Conservation (phyloP, 352 stramenopile species). For the Globisporangium echinulatum region DNA sequence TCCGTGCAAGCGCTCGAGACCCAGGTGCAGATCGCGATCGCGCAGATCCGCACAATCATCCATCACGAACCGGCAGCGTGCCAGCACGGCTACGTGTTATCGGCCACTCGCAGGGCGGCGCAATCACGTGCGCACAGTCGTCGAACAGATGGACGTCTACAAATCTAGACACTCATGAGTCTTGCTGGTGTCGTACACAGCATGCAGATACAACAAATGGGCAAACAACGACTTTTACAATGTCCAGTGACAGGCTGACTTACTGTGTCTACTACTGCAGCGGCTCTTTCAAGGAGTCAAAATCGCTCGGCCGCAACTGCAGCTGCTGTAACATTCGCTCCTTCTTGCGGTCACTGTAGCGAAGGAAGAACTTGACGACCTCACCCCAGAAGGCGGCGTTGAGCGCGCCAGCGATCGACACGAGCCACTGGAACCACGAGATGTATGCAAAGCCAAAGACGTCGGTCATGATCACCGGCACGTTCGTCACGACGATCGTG, state of each 20-base stretch:
- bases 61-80: conserved; percentile 15
- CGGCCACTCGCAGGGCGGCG: conserved; percentile 35
- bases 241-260: no score
- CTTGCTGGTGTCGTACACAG: no score
- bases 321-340: not conserved
- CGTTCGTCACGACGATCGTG: conserved; percentile 36
- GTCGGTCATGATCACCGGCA: conserved; percentile 34
- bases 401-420: conserved; percentile 21
- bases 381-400: conserved; percentile 34
- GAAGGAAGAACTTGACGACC: conserved; percentile 30
- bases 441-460: conserved; percentile 52
- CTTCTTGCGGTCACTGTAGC: conserved; percentile 10
- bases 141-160: conserved; percentile 58
- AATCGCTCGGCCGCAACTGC: no score
- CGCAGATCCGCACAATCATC: conserved; percentile 23
- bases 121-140: conserved; percentile 30
- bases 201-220: no score
- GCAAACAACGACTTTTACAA: no score
- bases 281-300: no score
- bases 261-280: no score
- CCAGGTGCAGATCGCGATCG: conserved; percentile 33
- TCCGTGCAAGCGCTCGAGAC: conserved; percentile 19
- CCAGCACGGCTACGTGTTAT: conserved; percentile 30
- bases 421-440: conserved; percentile 34
- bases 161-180: conserved; percentile 26